Base-by-base conservation (phyloP, 2,329 filamentous ascomycete genomes). In the Botrytis squamosa region DNA sequence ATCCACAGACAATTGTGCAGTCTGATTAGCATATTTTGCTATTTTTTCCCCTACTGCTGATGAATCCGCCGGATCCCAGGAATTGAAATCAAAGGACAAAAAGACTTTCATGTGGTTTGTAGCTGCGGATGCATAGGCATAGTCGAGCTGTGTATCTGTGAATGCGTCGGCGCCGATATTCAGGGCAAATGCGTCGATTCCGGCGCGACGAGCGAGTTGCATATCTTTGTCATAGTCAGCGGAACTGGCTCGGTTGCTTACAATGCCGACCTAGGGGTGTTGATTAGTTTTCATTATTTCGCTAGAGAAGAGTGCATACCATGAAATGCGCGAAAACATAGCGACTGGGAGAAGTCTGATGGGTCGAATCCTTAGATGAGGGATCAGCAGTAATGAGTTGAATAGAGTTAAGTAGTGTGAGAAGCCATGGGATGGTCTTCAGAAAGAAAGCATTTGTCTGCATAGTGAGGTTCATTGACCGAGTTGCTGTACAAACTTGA, bases 131-230 rank as follows among this genome's bases (percentile, higher is more conserved):
- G 74, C 74, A 71, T 80, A 82, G 3, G 80, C 81, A 20, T 79
- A 74, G 20, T 71, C 73, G 12, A 82, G 77, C 71, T 81, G 80
- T 5, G 46, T 69, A 36, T 78, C 75, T 7, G 77, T 79, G 1
- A 82, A 84, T 14, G 29, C 2, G 33, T 80, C 79, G 1, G 74
- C 76, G 4, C 79, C 81, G 49, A 81, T 80, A 42, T 82, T 81
- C 20, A 82, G 71, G 3, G 81, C 80, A 68, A 82, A 82, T 2
- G 80, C 81, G 59, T 82, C 80, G 57, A 82, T 82, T 9, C 82
- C 82, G 1, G 82, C 73, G 3, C 74, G 29, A 46, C 77, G 78
- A 40, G 79, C 80, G 14, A 72, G 64, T 38, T 57, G 44, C 74
- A 77, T 77, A n/a, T 77, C 76, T 18, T 18, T 44, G 29, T 77